Conservation (phyloP, 306 rosid species). For the Fagus crenata region DNA sequence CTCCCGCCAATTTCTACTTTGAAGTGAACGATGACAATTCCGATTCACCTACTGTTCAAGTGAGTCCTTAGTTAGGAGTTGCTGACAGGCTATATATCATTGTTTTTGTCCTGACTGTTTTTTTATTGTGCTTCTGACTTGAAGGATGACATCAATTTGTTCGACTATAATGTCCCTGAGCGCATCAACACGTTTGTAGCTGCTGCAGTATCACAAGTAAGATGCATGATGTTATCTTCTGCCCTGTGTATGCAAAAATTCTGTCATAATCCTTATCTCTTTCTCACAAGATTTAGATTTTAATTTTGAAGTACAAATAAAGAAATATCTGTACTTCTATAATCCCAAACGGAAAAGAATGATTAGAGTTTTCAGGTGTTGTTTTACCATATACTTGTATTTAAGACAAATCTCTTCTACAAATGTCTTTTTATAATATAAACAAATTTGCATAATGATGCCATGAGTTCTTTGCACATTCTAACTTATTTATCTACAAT, state of each 20-base stretch:
- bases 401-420: background rate
- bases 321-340: background rate
- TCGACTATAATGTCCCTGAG: constrained; percentile 55
- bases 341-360: background rate
- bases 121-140: background rate
- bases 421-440: background rate
- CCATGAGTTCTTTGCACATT: background rate
- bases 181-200: constrained; percentile 54
- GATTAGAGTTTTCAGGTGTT: background rate
- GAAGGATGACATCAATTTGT: constrained; percentile 48
- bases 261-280: background rate
- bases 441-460: too few relatives aligned
- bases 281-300: background rate
- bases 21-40: constrained; percentile 44
- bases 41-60: constrained; percentile 51
- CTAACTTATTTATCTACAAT: background rate
- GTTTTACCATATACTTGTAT: background rate
- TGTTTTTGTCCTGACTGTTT: constrained; percentile 8
- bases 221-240: background rate
- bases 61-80: background rate
- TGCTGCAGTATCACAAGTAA: constrained; percentile 58
- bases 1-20: constrained; percentile 54
- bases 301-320: too few relatives aligned
- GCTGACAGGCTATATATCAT: too few relatives aligned
- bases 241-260: background rate